These are phyloP conservation scores for Saprolegnia parasitica DNA, from an alignment of 352 stramenopile genomes.

Conservation along the genomic window DNA sequence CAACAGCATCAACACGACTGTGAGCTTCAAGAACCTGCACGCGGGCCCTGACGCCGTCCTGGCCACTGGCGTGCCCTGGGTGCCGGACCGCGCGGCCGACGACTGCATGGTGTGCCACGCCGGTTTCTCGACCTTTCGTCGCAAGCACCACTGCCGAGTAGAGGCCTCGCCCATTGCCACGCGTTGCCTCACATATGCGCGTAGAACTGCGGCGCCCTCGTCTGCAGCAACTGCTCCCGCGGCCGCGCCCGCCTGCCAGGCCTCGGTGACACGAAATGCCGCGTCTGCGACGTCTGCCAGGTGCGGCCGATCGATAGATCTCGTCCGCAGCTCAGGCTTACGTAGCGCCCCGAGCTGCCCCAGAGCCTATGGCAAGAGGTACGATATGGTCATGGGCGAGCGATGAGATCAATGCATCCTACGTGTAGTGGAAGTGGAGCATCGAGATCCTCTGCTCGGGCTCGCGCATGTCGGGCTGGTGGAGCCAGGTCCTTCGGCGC, in stretches of 20 bases:
- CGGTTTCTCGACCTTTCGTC: constrained; percentile 20
- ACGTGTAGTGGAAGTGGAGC: constrained; percentile 24
- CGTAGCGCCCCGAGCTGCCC: constrained; percentile 23
- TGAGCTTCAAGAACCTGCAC: constrained; percentile 16
- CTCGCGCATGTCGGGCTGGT: constrained; percentile 19
- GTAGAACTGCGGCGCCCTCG: constrained; percentile 26
- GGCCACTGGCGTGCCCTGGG: constrained; percentile 16
- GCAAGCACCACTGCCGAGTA: constrained; percentile 29
- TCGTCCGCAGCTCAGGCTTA: neutral
- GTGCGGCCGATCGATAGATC: neutral
- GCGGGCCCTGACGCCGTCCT: neutral
- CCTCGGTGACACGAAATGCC: constrained; percentile 11
- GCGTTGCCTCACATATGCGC: neutral
- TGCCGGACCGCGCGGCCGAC: constrained; percentile 23
- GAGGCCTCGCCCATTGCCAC: neutral
- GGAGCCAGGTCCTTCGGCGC: constrained; percentile 17
- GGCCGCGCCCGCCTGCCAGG: constrained; percentile 15
- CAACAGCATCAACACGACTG: constrained; percentile 17
- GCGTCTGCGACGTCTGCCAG: constrained; percentile 29
- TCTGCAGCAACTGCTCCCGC: constrained; percentile 24
- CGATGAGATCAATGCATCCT: neutral
- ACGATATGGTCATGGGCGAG: neutral
- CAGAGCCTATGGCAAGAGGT: constrained; percentile 24
- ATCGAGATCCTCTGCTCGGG: constrained; percentile 20
- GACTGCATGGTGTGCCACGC: constrained; percentile 24